Conservation (phyloP, 2,329 filamentous ascomycete genomes). For the Mariannaea sp. region DNA sequence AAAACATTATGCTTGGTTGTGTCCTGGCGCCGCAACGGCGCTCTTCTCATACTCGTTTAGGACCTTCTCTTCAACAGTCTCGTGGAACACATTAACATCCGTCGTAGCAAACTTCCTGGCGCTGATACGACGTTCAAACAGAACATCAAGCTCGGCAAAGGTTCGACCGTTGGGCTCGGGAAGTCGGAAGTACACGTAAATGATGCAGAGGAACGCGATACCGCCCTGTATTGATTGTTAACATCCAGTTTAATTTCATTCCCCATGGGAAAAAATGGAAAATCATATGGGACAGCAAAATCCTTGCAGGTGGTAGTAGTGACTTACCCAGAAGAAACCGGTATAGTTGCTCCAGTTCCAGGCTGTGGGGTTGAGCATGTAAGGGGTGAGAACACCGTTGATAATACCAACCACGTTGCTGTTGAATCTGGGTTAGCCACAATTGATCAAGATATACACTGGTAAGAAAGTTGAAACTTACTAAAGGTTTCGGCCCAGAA, state of each 20-base stretch:
- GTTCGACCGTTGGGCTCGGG: slow-evolving; percentile 81
- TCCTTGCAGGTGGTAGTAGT: too few species aligned
- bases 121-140: slow-evolving; percentile 75
- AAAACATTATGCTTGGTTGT: too few species aligned
- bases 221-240: slow-evolving; percentile 55
- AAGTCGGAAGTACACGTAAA: slow-evolving; percentile 65
- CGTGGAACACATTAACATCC: slow-evolving; percentile 60
- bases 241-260: not conserved
- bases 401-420: slow-evolving; percentile 82
- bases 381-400: slow-evolving; percentile 80
- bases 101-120: slow-evolving; percentile 73
- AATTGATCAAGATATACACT: not conserved
- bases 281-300: not conserved
- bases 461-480: slow-evolving; percentile 43
- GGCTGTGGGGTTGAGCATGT: slow-evolving; percentile 86
- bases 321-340: slow-evolving; percentile 79
- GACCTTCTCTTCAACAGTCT: slow-evolving; percentile 53
- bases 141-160: slow-evolving; percentile 83
- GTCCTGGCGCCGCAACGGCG: slow-evolving; percentile 27
- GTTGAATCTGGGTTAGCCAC: slow-evolving; percentile 25
- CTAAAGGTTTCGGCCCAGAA: slow-evolving; percentile 80
- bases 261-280: not conserved
- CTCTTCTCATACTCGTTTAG: slow-evolving; percentile 54
- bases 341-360: slow-evolving; percentile 91
- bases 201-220: slow-evolving; percentile 77